Percentiles rank a stretch among this genome's conserved stretches.
These are phyloP conservation scores for Przewalskia tangutica DNA, from an alignment of 257 asterid genomes.

Conservation along the genomic window DNA sequence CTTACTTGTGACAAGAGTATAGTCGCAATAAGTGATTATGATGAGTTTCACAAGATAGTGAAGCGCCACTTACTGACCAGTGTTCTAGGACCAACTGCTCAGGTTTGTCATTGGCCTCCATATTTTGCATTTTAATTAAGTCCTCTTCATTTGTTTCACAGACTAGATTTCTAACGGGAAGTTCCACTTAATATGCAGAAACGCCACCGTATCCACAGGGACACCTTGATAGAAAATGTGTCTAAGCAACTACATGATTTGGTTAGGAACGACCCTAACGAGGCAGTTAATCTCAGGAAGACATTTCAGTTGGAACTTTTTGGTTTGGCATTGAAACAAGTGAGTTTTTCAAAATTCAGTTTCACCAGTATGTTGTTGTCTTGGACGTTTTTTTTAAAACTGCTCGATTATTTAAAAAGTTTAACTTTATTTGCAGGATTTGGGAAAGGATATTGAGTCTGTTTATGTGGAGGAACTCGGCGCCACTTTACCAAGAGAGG, in stretches of 20 bases:
- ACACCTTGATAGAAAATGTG: conserved; percentile 37
- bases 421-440: conserved; percentile 24
- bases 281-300: conserved; percentile 55
- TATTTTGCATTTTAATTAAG: background rate
- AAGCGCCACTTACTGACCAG: conserved; percentile 48
- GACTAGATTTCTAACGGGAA: background rate
- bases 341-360: conserved; percentile 14
- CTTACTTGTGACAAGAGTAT: conserved; percentile 60
- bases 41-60: conserved; percentile 53
- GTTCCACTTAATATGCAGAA: conserved; percentile 34
- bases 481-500: conserved; percentile 36
- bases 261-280: conserved; percentile 28
- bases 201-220: conserved; percentile 54
- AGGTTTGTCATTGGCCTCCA: conserved; percentile 27
- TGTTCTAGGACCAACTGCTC: conserved; percentile 67
- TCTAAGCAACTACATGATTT: conserved; percentile 28
- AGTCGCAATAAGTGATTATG: conserved; percentile 69
- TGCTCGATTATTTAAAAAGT: background rate
- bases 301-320: conserved; percentile 70
- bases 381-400: background rate
- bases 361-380: background rate
- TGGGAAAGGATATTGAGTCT: conserved; percentile 60
- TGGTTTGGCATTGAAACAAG: conserved; percentile 61
- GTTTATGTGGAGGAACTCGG: conserved; percentile 53
- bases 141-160: background rate